These are phyloP conservation scores for Microbotryum intermedium DNA, from an alignment of 1,284 basidiomycete species.

Conservation along the genomic window DNA sequence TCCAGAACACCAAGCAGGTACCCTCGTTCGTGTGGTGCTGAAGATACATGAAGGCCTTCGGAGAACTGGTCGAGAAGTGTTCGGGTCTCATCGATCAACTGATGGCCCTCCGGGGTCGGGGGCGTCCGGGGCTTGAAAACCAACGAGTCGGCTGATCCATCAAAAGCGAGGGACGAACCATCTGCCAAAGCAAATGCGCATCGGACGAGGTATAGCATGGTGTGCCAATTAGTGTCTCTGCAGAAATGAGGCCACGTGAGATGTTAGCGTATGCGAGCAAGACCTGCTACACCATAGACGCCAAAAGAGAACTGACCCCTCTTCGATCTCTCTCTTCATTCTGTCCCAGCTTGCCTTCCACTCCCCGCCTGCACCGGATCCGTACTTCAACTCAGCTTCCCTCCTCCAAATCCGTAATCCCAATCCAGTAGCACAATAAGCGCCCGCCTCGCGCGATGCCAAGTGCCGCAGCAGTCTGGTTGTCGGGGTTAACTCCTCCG, in stretches of 20 bases:
- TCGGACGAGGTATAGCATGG: constrained; percentile 46
- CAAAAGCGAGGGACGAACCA: constrained; percentile 46
- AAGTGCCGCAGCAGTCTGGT: constrained; percentile 18
- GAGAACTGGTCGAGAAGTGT: constrained; percentile 52
- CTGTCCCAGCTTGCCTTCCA: constrained; percentile 55
- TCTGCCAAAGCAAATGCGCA: constrained; percentile 54
- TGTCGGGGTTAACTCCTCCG: background rate
- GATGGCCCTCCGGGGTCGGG: constrained; percentile 6
- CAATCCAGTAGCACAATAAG: constrained; percentile 52
- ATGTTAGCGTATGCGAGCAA: constrained; percentile 4
- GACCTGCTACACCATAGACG: constrained; percentile 10
- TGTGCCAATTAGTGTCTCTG: constrained; percentile 69
- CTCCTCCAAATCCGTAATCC: constrained; percentile 50
- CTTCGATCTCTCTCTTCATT: constrained; percentile 44
- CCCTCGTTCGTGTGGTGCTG: constrained; percentile 59
- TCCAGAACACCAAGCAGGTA: constrained; percentile 61
- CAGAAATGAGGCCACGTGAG: background rate
- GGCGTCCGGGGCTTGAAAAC: background rate
- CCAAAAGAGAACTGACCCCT: constrained; percentile 38
- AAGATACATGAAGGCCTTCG: constrained; percentile 44
- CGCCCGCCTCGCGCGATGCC: constrained; percentile 13
- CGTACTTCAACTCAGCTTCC: constrained; percentile 29
- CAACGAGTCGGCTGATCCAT: background rate
- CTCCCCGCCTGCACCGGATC: constrained; percentile 12
- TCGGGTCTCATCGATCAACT: constrained; percentile 44